Conservation (phyloP, 2,329 filamentous ascomycete genomes). For the Decorospora gaudefroyi region DNA sequence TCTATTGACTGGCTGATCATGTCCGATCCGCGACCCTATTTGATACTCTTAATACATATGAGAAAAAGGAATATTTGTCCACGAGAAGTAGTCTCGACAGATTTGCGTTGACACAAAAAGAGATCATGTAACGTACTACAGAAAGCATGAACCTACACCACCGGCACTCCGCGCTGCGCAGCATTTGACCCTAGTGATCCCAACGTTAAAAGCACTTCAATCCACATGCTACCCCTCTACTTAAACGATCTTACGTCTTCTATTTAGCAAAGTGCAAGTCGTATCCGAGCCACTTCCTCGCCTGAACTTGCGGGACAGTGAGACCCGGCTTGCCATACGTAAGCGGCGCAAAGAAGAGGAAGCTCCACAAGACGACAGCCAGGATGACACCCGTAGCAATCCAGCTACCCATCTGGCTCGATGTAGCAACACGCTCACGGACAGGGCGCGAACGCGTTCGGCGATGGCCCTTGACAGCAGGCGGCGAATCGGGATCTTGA, state of each 20-base stretch:
- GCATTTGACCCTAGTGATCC: slow-evolving; percentile 12
- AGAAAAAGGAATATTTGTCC: too few relatives aligned
- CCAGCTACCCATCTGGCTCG: slow-evolving; percentile 80
- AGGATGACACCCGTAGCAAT: slow-evolving; percentile 74
- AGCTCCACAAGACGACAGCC: slow-evolving; percentile 70
- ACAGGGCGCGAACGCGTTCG: slow-evolving; percentile 68
- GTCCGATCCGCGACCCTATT: too few relatives aligned
- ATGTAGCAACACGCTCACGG: slow-evolving; percentile 76
- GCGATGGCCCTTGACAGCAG: slow-evolving; percentile 40
- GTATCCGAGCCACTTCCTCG: slow-evolving; percentile 94
- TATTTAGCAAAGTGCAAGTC: slow-evolving; percentile 99
- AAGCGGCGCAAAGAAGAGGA: slow-evolving; percentile 91
- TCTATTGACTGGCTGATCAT: too few relatives aligned
- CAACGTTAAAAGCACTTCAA: not conserved
- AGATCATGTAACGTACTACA: slow-evolving; percentile 11
- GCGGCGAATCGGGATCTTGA: slow-evolving; percentile 52
- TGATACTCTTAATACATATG: too few relatives aligned
- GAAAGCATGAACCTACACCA: slow-evolving; percentile 5
- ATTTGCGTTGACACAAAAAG: too few relatives aligned
- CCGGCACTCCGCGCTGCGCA: slow-evolving; percentile 11
- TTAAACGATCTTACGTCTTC: not conserved
- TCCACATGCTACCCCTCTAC: not conserved
- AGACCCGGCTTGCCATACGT: slow-evolving; percentile 95
- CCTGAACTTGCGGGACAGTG: slow-evolving; percentile 73
- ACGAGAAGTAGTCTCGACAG: too few relatives aligned